A percentile compares a stretch with the other conserved stretches of the same genome.
Conservation (phyloP, 1,284 basidiomycete species). For the Takashimella tepidaria region DNA sequence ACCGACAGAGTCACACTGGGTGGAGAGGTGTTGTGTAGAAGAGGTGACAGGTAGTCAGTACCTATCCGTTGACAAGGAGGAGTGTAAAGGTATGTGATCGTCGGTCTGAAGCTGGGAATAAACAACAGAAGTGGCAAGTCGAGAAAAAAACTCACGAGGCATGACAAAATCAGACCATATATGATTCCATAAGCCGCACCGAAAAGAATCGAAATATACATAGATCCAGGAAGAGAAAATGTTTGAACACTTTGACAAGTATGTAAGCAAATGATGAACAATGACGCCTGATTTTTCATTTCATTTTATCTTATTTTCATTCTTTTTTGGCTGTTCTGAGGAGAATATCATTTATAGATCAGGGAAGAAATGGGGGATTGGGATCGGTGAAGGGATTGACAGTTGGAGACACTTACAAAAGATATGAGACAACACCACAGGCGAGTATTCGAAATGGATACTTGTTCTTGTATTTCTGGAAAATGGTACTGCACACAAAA, state of each 20-base stretch:
- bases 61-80: background rate
- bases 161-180: conserved; percentile 81
- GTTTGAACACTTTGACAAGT: conserved; percentile 71
- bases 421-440: conserved; percentile 79
- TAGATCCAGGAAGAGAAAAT: conserved; percentile 92
- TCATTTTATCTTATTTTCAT: too few relatives aligned
- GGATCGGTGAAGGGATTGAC: too few relatives aligned
- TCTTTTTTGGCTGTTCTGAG: too few relatives aligned
- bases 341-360: too few relatives aligned
- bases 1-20: conserved; percentile 75
- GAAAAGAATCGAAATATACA: conserved; percentile 95
- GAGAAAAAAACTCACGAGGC: conserved; percentile 52
- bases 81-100: background rate
- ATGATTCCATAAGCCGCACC: conserved; percentile 95
- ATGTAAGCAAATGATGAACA: too few relatives aligned
- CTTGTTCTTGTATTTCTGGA: conserved; percentile 83
- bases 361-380: too few relatives aligned
- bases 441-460: conserved; percentile 74
- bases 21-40: background rate
- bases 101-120: too few relatives aligned
- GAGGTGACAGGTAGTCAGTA: conserved; percentile 3
- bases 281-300: too few relatives aligned
- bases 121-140: too few relatives aligned
- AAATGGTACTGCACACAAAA: conserved; percentile 49
- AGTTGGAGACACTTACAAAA: conserved; percentile 64